Conservation (phyloP, 2,329 filamentous ascomycete species). For the Simplicillium sp. region DNA sequence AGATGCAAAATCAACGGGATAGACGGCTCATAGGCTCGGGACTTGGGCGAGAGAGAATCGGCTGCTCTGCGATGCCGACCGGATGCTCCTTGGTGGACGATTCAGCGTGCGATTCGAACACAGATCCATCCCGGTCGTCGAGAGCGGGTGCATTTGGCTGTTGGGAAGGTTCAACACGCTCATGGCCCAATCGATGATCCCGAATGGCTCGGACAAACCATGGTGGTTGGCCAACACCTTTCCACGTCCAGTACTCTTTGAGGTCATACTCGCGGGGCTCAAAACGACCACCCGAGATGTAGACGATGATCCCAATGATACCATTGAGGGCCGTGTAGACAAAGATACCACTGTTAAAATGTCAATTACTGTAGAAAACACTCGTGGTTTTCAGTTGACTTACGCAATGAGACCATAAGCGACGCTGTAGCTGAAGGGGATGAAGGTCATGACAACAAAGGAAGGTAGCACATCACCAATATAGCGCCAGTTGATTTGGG, state of each 20-base stretch:
- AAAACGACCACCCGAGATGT: constrained; percentile 29
- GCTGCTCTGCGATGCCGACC: constrained; percentile 8
- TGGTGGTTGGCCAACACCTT: constrained; percentile 34
- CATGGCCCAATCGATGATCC: constrained; percentile 5
- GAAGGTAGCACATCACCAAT: constrained; percentile 68
- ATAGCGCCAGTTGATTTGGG: constrained; percentile 67
- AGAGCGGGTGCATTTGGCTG: constrained; percentile 2
- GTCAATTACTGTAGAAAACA: constrained; percentile 7
- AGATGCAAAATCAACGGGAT: neutral
- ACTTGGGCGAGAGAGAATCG: constrained; percentile 8
- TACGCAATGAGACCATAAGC: constrained; percentile 68
- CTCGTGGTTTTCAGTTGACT: no score
- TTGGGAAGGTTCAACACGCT: neutral
- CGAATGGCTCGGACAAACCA: constrained; percentile 34
- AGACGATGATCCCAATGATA: constrained; percentile 34
- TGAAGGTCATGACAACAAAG: constrained; percentile 65
- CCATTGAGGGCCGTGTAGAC: constrained; percentile 39
- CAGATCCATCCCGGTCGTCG: neutral
- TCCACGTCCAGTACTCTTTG: constrained; percentile 48
- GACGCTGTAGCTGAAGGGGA: constrained; percentile 72
- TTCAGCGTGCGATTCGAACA: constrained; percentile 7
- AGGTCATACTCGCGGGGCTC: constrained; percentile 42
- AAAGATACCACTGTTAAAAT: constrained; percentile 39
- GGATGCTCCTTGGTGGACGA: constrained; percentile 15
- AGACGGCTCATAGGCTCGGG: constrained; percentile 5